phyloP scores from a whole-genome alignment of 2,329 filamentous ascomycete genomes.

The Paraconiothyrium brasiliense region DNA sequence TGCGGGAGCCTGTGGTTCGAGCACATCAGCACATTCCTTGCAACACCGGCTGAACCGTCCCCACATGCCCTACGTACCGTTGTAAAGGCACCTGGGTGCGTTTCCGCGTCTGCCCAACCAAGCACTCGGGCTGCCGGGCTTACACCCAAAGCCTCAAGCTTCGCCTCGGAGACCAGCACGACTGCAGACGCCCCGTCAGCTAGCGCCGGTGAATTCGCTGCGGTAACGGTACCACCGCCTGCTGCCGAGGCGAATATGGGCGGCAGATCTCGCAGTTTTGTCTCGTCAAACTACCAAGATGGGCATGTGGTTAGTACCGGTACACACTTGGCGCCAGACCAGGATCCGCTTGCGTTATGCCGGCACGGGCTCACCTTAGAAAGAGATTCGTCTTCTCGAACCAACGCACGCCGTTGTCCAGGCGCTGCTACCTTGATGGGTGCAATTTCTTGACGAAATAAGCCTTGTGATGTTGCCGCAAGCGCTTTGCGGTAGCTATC shows the following conservation, averaged over 20 bases:
- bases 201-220: slow-evolving; percentile 90
- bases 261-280: slow-evolving; percentile 60
- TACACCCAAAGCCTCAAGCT: slow-evolving; percentile 85
- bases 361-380: background rate
- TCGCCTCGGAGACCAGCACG: slow-evolving; percentile 88
- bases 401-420: slow-evolving; percentile 83
- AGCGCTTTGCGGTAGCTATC: slow-evolving; percentile 76
- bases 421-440: slow-evolving; percentile 80
- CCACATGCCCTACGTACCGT: slow-evolving; percentile 53
- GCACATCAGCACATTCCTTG: background rate
- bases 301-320: background rate
- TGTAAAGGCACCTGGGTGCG: slow-evolving; percentile 89
- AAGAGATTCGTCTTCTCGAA: slow-evolving; percentile 84
- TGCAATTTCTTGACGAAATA: slow-evolving; percentile 79
- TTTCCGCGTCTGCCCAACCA: slow-evolving; percentile 90
- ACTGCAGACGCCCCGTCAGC: slow-evolving; percentile 93
- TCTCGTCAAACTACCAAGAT: slow-evolving; percentile 51
- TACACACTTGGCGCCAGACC: slow-evolving; percentile 6
- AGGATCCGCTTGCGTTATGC: slow-evolving; percentile 5
- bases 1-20: slow-evolving; percentile 68
- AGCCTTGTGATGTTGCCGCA: slow-evolving; percentile 70
- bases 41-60: background rate
- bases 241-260: slow-evolving; percentile 78
- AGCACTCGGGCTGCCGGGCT: slow-evolving; percentile 93
- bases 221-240: slow-evolving; percentile 79